These are phyloP conservation scores for Fraxinus pennsylvanica DNA, from an alignment of 257 asterid genomes.

Conservation along the genomic window DNA sequence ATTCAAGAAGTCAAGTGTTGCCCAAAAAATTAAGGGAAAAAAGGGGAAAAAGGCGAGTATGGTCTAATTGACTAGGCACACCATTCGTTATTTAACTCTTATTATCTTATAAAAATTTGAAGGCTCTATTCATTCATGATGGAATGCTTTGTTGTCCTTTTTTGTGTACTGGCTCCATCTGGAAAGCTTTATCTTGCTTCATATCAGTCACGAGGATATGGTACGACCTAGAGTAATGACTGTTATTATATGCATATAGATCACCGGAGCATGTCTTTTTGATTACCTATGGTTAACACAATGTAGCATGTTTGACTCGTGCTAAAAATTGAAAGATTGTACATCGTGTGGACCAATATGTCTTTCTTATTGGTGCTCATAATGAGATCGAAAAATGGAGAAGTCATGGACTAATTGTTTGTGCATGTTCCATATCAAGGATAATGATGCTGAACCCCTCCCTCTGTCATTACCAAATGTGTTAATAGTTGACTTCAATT, in stretches of 20 bases:
- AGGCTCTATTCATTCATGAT: background rate
- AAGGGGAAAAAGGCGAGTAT: background rate
- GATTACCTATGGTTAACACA: background rate
- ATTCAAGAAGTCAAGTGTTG: constrained; percentile 9
- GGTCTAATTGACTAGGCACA: constrained; percentile 1
- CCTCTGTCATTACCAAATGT: background rate
- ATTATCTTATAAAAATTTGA: background rate
- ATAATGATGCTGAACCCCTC: background rate
- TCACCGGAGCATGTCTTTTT: background rate
- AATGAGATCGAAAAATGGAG: background rate
- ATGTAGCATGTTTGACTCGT: background rate
- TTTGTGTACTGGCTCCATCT: background rate
- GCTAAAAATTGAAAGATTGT: background rate
- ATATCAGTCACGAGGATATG: background rate
- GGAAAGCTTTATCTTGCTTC: background rate
- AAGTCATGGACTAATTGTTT: background rate
- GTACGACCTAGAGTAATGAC: background rate
- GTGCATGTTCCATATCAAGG: constrained; percentile 4
- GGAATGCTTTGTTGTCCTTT: background rate
- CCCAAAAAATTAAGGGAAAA: background rate
- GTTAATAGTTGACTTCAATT: constrained; percentile 9
- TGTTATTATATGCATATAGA: background rate
- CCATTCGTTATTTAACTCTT: background rate
- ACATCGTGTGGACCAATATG: background rate
- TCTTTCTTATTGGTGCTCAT: background rate